Evolutionary conservation across 306 rosid species (phyloP).

Genomic region (Dalbergia cochinchinensis): DNA sequence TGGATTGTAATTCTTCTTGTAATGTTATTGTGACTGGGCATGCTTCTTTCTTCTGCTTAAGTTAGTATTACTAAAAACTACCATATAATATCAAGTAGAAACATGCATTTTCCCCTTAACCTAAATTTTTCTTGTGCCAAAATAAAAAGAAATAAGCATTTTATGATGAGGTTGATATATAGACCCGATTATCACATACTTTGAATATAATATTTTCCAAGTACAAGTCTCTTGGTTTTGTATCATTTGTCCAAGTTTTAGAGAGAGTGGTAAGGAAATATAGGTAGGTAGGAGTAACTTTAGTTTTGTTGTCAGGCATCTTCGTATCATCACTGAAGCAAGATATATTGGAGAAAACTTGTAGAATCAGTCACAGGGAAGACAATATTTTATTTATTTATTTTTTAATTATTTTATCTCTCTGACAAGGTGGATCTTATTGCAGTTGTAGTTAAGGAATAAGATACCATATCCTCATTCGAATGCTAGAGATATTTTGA

Average conservation of each 20-base stretch:
- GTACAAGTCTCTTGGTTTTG: conserved; percentile 28
- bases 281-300: neutral
- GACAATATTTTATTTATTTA: neutral
- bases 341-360: neutral
- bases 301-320: conserved; percentile 23
- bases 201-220: conserved; percentile 28
- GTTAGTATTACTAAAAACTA: conserved; percentile 22
- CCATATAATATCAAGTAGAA: conserved; percentile 33
- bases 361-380: conserved; percentile 35
- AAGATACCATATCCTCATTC: neutral
- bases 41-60: conserved; percentile 24
- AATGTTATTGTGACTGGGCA: conserved; percentile 25
- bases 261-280: neutral
- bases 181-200: conserved; percentile 13
- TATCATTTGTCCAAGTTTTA: neutral
- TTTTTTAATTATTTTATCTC: neutral
- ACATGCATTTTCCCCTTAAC: neutral
- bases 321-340: neutral
- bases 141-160: neutral
- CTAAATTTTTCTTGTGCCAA: no score
- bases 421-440: neutral
- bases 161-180: conserved; percentile 28
- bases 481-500: neutral
- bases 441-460: no score
- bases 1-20: conserved; percentile 37